These are phyloP conservation scores for Halteria grandinella DNA, from an alignment of 73 alveolate genomes.

Conservation along the genomic window DNA sequence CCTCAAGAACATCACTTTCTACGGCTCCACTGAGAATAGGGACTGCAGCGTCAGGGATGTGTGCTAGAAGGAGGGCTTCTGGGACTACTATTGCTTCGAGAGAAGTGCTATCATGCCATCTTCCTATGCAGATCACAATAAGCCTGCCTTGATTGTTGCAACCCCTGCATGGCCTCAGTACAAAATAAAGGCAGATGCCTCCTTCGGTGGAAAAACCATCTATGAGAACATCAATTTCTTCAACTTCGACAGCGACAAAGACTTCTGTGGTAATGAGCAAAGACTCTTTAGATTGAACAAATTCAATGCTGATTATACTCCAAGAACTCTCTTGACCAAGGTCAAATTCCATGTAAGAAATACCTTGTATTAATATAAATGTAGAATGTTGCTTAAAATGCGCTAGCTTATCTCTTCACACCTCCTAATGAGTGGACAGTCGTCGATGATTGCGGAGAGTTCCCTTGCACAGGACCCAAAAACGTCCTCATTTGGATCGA, in stretches of 20 bases:
- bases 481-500: slow-evolving; percentile 6
- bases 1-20: background rate
- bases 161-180: background rate
- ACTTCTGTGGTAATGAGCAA: slow-evolving; percentile 1
- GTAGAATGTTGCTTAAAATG: too few relatives aligned
- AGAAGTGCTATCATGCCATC: slow-evolving; percentile 11
- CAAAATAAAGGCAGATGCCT: slow-evolving; percentile 28
- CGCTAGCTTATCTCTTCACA: slow-evolving; percentile 36
- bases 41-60: slow-evolving; percentile 7
- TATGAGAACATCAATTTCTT: slow-evolving; percentile 9
- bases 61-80: background rate
- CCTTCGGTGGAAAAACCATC: slow-evolving; percentile 17
- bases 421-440: slow-evolving; percentile 59
- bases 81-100: slow-evolving; percentile 5
- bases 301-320: slow-evolving; percentile 28
- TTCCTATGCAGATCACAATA: background rate
- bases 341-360: too few relatives aligned
- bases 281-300: background rate
- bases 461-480: slow-evolving; percentile 69
- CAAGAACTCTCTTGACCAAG: too few relatives aligned
- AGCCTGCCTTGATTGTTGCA: background rate
- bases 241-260: background rate
- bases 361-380: too few relatives aligned
- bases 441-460: slow-evolving; percentile 58
- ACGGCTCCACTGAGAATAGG: slow-evolving; percentile 20